A percentile compares a stretch with the other conserved stretches of the same genome.
These are phyloP conservation scores for Malus domestica DNA, from an alignment of 306 rosid genomes.

Conservation along the genomic window ASM211411v1 NC_041796.1:25503001-25503500, in stretches of 20 bases:
- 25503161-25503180: neutral
- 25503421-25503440: no score
- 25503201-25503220: constrained; percentile 32
- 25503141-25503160: neutral
- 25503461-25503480: no score
- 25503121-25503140: neutral
- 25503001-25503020: neutral
- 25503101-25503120: constrained; percentile 23
- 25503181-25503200: neutral
- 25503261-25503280: constrained; percentile 25
- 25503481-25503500: no score
- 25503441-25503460: no score
- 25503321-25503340: no score
- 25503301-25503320: constrained; percentile 12
- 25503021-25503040: neutral
- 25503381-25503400: no score
- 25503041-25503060: neutral
- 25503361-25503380: no score
- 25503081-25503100: constrained; percentile 22
- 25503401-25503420: no score
- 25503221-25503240: constrained; percentile 30
- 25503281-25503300: constrained; percentile 25
- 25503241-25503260: constrained; percentile 19
- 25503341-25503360: no score
- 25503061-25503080: constrained; percentile 22